A percentile compares a stretch with the other conserved stretches of the same genome.
These are phyloP conservation scores for Penicillium lagena DNA, from an alignment of 495 filamentous ascomycete species.

Conservation along the genomic window DNA sequence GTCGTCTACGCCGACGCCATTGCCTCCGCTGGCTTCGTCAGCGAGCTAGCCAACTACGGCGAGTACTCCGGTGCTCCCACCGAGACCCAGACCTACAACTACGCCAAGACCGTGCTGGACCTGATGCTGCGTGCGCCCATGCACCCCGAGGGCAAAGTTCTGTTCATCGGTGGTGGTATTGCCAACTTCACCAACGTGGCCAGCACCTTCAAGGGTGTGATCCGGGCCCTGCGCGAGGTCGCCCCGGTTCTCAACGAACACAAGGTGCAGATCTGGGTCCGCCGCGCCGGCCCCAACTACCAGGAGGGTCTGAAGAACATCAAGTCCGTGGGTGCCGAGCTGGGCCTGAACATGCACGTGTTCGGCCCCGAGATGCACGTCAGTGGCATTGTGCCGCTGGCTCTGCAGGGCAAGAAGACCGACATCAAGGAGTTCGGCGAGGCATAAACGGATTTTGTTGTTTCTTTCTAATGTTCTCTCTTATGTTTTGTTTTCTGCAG, in stretches of 20 bases:
- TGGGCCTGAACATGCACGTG: constrained; percentile 90
- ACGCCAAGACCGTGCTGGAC: constrained; percentile 92
- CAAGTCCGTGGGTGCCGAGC: constrained; percentile 88
- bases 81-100: constrained; percentile 98
- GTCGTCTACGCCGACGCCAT: constrained; percentile 99
- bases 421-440: constrained; percentile 44
- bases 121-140: constrained; percentile 92
- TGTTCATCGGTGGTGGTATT: constrained; percentile 99
- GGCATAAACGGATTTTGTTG: constrained; percentile 24
- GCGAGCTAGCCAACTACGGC: constrained; percentile 98
- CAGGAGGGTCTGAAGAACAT: constrained; percentile 99
- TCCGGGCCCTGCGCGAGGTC: constrained; percentile 91
- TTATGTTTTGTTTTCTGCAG: constrained; percentile 24
- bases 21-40: constrained; percentile 89
- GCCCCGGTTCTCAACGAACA: constrained; percentile 83
- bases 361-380: constrained; percentile 97
- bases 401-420: constrained; percentile 54
- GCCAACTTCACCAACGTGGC: constrained; percentile 99
- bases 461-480: constrained; percentile 11
- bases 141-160: constrained; percentile 86
- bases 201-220: constrained; percentile 99
- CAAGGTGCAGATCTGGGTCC: constrained; percentile 98
- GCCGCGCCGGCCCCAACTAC: constrained; percentile 98
- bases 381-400: constrained; percentile 62
- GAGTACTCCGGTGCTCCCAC: constrained; percentile 99